Conservation (phyloP, 805 yeast species). For the Pichia heedii region DNA sequence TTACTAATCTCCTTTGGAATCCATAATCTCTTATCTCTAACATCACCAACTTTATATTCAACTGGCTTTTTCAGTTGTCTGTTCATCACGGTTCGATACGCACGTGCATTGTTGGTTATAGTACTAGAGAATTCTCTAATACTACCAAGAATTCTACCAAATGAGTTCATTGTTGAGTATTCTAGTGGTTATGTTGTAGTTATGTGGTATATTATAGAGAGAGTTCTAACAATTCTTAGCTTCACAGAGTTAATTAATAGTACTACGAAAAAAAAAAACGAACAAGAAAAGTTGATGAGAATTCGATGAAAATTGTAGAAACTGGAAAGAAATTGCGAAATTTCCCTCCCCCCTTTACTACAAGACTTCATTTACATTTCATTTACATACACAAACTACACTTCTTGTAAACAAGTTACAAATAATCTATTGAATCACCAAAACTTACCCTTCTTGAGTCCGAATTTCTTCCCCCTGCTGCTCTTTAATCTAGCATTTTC, state of each 20-base stretch:
- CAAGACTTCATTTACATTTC: too few species aligned
- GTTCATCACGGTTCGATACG: conserved; percentile 34
- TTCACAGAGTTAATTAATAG: too few species aligned
- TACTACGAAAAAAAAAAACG: too few species aligned
- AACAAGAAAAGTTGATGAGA: too few species aligned
- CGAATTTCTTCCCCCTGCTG: background rate
- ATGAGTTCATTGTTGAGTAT: conserved; percentile 2
- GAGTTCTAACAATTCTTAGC: background rate
- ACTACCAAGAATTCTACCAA: background rate
- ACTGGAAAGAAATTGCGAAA: too few species aligned
- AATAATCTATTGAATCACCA: conserved; percentile 9
- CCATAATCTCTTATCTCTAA: conserved; percentile 31
- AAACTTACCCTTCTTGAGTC: conserved; percentile 10
- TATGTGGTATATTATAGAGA: background rate
- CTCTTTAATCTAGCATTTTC: conserved; percentile 11
- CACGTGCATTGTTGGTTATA: conserved; percentile 16
- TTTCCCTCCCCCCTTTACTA: too few species aligned
- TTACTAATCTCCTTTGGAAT: conserved; percentile 36
- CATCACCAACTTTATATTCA: conserved; percentile 45
- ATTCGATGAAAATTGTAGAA: too few species aligned
- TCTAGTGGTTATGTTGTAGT: background rate
- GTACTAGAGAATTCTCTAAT: conserved; percentile 13
- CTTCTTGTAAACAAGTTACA: too few species aligned
- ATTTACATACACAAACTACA: too few species aligned
- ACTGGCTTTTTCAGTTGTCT: conserved; percentile 38